Evolutionary conservation across 345 rosid genomes (phyloP).

Genomic region (Euphorbia lathyris): DNA sequence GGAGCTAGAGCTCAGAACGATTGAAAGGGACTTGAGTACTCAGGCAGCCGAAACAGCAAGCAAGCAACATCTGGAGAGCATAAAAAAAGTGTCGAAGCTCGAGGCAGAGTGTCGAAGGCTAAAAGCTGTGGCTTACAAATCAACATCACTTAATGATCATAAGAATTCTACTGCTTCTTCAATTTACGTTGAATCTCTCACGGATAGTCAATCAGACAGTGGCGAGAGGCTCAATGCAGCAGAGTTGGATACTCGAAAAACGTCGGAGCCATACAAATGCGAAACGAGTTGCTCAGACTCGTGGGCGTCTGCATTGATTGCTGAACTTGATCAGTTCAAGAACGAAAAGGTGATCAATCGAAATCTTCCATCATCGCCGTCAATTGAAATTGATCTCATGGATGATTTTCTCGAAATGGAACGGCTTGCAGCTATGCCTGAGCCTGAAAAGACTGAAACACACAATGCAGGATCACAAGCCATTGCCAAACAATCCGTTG

Average conservation of each 20-base stretch:
- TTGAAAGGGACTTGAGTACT: constrained; percentile 85
- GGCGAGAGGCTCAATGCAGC: constrained; percentile 48
- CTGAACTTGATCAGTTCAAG: constrained; percentile 39
- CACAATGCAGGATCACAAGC: constrained; percentile 34
- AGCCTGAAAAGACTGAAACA: constrained; percentile 31
- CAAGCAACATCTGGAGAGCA: constrained; percentile 81
- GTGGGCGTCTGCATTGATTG: constrained; percentile 31
- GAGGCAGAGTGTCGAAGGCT: constrained; percentile 79
- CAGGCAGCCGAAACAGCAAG: constrained; percentile 89
- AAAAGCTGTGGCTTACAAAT: constrained; percentile 48
- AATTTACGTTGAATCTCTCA: constrained; percentile 46
- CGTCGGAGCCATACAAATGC: constrained; percentile 23
- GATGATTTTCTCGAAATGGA: constrained; percentile 96
- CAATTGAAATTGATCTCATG: constrained; percentile 65
- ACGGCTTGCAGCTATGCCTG: constrained; percentile 69
- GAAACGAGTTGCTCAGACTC: constrained; percentile 33
- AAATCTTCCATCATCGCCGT: constrained; percentile 33
- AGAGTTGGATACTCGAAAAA: constrained; percentile 42
- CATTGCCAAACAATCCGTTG: constrained; percentile 28
- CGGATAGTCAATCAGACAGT: constrained; percentile 69
- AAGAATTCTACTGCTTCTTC: constrained; percentile 44
- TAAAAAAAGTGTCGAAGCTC: constrained; percentile 67
- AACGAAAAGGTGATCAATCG: constrained; percentile 32
- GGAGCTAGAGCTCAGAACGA: constrained; percentile 52
- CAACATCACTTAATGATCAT: constrained; percentile 28